phyloP scores from a whole-genome alignment of 495 filamentous ascomycete genomes.

The Neurospora intermedia region DNA sequence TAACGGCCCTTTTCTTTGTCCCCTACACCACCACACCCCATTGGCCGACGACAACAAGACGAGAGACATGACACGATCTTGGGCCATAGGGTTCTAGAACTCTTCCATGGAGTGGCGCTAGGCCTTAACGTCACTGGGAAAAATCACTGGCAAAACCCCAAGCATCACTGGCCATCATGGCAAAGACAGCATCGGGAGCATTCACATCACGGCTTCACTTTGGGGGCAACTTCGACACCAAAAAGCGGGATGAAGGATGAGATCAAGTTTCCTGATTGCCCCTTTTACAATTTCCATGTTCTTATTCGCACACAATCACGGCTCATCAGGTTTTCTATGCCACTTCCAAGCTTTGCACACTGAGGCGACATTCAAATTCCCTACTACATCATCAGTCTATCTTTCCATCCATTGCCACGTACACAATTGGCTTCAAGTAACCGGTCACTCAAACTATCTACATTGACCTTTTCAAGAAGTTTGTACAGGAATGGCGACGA shows the following conservation, averaged over 20 bases:
- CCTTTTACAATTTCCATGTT: background rate
- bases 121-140: background rate
- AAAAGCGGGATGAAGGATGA: background rate
- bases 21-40: background rate
- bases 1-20: background rate
- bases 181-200: background rate
- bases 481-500: background rate
- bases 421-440: background rate
- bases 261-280: background rate
- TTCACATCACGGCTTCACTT: background rate
- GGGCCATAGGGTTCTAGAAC: background rate
- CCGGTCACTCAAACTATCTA: background rate
- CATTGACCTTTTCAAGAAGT: background rate
- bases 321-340: background rate
- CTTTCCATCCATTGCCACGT: background rate
- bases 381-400: background rate
- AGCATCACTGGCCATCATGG: background rate
- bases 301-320: background rate
- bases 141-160: background rate
- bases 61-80: background rate
- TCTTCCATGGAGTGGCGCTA: background rate
- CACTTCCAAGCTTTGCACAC: background rate
- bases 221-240: background rate
- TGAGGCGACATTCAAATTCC: background rate
- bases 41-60: background rate